Evolutionary conservation across 2,329 filamentous ascomycete genomes (phyloP), one percentile per base, ranked within the genome.

Genomic region (Xylariomycetidae sp.): DNA sequence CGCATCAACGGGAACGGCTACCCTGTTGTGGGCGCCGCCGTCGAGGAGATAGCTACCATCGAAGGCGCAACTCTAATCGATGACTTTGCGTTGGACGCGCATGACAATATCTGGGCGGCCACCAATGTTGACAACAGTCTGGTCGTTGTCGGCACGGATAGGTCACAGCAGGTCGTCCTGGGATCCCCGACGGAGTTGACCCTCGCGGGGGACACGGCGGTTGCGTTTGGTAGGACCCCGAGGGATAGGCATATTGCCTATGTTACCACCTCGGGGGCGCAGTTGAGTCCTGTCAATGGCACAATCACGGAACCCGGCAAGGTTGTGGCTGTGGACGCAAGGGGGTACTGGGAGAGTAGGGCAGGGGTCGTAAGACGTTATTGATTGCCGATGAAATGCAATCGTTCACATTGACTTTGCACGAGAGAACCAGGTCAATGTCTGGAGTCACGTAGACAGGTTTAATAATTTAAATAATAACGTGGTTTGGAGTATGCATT

Each of bases 301-400:
- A 40, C 38, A 8, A 36, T 38, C 3, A 40, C 25, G 1, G 41
- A 42, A 27, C 40, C 42, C 1, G 45, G 39, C 11, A 42, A 45
- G 17, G 33, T 48, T 15, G 31, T 48, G 11, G 41, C 47, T 27
- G 33, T 45, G 22, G 36, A 44, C 31, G 33, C 38, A 12, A 26
- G 27, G 25, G 30, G 29, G n/a, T 31, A 31, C n/a, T n/a, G n/a
- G n/a, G n/a, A n/a, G n/a, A n/a, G n/a, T n/a, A n/a, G n/a, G n/a
- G n/a, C n/a, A n/a, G n/a, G n/a, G n/a, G n/a, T n/a, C n/a, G n/a
- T n/a, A n/a, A n/a, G n/a, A n/a, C n/a, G n/a, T n/a, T n/a, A n/a
- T n/a, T n/a, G n/a, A n/a, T n/a, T n/a, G n/a, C n/a, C n/a, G n/a
- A n/a, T n/a, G n/a, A n/a, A n/a, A n/a, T n/a, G n/a, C n/a, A n/a